Base-by-base conservation (phyloP, 352 stramenopile genomes). In the Phytopythium oedochilum region DNA sequence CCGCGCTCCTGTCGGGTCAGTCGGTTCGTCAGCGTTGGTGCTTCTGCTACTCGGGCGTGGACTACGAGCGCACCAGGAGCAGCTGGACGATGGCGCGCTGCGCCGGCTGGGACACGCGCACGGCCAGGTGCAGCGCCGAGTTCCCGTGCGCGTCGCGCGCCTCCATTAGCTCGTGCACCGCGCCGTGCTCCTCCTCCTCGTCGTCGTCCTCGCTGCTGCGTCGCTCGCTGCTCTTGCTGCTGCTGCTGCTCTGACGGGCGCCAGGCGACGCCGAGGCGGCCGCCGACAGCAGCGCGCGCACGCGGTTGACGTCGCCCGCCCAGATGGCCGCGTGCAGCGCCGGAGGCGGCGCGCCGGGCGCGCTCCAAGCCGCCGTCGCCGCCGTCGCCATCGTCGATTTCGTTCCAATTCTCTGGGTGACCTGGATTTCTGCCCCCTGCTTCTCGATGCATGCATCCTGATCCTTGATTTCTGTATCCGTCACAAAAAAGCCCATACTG, bases 71-170 rank as follows among this genome's bases (percentile, higher is more conserved):
- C 43, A 85, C 71, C 42, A 93, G 57, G 10, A 93, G 61, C 2
- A 80, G 32, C 44, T 82, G 76, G 7, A 91, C 66, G 39, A 93
- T 84, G 0, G 63, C 63, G 9, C 69, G 71, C 59, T 93, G 83
- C 22, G 61, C 35, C 0, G 83, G 72, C 57, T 91, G 80, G 26
- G 86, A 68, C 34, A 89, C 53, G 26, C 83, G 80, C 42, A 86
- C 59, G 17, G 83, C 80, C 60, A 93, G 75, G 66, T 91, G 82
- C 51, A 93, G 53, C 31, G 78, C 71, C 31, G 83, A 83, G 66
- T 91, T 88, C 34, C 83, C 83, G 23, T 73, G 73, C 39, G 42
- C 50, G 56, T 93, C 83, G 46, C 75, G 80, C 23, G 56, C 60
- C 47, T 89, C 75, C 25, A 93, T 47, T 6, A 89, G 42, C 18